Evolutionary conservation across 257 asterid species (phyloP), one percentile per base, ranked within the genome.

Genomic region (Solanum gandarillasii): DNA sequence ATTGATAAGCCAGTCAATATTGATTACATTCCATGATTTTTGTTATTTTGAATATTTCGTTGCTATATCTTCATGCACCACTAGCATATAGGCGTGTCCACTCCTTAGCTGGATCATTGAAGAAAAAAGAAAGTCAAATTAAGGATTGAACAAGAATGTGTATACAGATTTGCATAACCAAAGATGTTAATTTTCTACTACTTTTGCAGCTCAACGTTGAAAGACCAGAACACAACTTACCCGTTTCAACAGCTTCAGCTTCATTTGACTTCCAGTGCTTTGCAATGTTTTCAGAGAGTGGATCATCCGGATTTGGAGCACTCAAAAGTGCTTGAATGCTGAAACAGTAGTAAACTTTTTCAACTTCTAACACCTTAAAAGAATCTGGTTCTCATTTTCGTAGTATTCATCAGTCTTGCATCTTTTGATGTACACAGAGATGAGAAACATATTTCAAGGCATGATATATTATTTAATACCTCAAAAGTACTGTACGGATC

Each of bases 241-340:
- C 99, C 21, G 99, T 97, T 93, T 96, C 99, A 12, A 97, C 99
- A 86, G 99, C 99, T 91, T 97, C 99, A 43, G 90, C 98, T 90
- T 97, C 99, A 41, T 97, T 97, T 16, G 98, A 68, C 92, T 97
- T 97, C 99, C 99, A 97, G 89, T 97, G 99, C 91, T 97, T 97
- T 13, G 99, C 99, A 87, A 97, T 96, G 94, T 97, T 97, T 89
- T 97, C 99, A 6, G 99, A 97, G 48, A 97, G 98, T 5, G 99
- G 99, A 88, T 97, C 99, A 12, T 97, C 99, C 0, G 99, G 99
- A 89, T 97, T 97, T 52, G 99, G 99, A 86, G 99, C 99, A 87
- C 99, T 97, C 88, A 97, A 79, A 90, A 97, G 99, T 72, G 99
- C 99, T 96, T 97, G 99, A 91, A 97, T 97, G 95, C 99, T 97